A percentile compares a stretch with the other conserved stretches of the same genome.
These are phyloP conservation scores for sunflower (Helianthus annuus) DNA, from an alignment of 129 eudicot genomes.

Conservation along the genomic window HanXRQr2.0-SUNRISE NC_035444.2:77332613-77333112, in stretches of 20 bases:
- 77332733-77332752: conserved; percentile 85
- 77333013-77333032: conserved; percentile 73
- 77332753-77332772: conserved; percentile 86
- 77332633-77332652: conserved; percentile 11
- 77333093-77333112: conserved; percentile 1
- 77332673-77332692: conserved; percentile 14
- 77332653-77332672: background rate
- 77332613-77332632: background rate
- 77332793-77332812: background rate
- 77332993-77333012: conserved; percentile 87
- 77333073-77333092: background rate
- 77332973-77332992: conserved; percentile 72
- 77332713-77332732: conserved; percentile 83
- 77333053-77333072: conserved; percentile 78
- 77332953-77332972: background rate
- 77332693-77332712: conserved; percentile 80
- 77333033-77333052: conserved; percentile 90
- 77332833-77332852: background rate
- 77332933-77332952: background rate
- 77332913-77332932: conserved; percentile 10
- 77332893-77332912: background rate
- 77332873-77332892: conserved; percentile 12
- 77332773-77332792: conserved; percentile 43
- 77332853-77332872: background rate
- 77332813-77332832: background rate